Evolutionary conservation across 2,329 filamentous ascomycete species (phyloP), one percentile per base, ranked within the genome.

Genomic region (Diplodia sapinea): DNA sequence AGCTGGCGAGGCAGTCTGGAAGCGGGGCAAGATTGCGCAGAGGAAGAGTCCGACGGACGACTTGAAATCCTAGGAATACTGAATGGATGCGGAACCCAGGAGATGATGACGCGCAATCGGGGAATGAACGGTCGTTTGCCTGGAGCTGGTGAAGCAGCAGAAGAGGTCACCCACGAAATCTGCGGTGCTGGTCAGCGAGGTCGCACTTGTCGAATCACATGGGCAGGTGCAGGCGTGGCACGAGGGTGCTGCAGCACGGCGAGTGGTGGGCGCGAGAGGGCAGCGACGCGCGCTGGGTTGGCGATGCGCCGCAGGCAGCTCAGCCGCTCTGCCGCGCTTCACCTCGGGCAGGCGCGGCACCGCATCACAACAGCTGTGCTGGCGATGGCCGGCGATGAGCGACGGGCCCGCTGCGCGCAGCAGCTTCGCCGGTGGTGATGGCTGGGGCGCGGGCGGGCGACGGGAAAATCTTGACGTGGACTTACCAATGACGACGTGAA

Each of bases 101-200:
- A 62, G 57, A 62, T 49, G 56, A 59, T 59, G 70, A 67, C 68
- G 72, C 73, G 73, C 73, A 71, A 72, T 72, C 71, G 70, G 71
- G 70, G 74, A 76, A 75, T 69, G 76, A 63, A 77, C 73, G 73
- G 74, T 71, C 71, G 76, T 74, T 71, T 68, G 75, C 64, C 65
- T 57, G 65, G 69, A 68, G 68, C 70, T 66, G 72, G 70, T 70
- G 71, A 72, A 67, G 71, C 69, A 70, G 70, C 66, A 70, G 70
- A 71, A 70, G 66, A 68, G 64, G 71, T 72, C 68, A 70, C 69
- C 72, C 70, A 71, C 71, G 59, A 69, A 76, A 75, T 75, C 75
- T 77, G 70, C 68, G 52, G 66, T 69, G 70, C 67, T 54, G 73
- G 74, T 66, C 43, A 67, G 67, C 66, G 72, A 71, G 69, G 70